Evolutionary conservation across 1,284 basidiomycete species (phyloP), one percentile per base, ranked within the genome.

Genomic region (Papiliotrema laurentii): DNA sequence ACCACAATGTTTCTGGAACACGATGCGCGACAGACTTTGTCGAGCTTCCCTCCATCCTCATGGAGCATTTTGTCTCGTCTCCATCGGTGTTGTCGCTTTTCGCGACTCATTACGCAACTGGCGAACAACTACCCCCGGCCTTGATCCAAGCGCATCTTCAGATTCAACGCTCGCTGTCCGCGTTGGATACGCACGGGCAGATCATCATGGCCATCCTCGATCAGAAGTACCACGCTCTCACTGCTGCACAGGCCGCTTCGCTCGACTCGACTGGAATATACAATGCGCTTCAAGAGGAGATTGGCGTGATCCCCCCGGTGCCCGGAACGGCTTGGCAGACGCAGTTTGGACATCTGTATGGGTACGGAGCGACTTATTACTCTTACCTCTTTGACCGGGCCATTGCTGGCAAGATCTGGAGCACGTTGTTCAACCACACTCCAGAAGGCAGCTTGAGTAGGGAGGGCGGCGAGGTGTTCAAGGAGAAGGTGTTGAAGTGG

Each of bases 11-110:
- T 1, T 86, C 91, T 0, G 96, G 96, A 4, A 98, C 94, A 2
- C 87, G 96, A n/a, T 97, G 93, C 68, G 89, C 96, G 0, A 98
- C 94, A 0, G 94, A 98, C 71, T 97, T 98, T 68, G 94, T 97
- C 59, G 94, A 98, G 69, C 78, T 98, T 2, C 96, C 94, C 0
- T 97, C 93, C 10, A 96, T 98, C 61, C 82, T 98, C 21, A 98
- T 98, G 96, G 96, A 98, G 71, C 90, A 93, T 68, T 80, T 98
- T 76, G 81, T 96, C 33, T 85, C 81, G 36, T 92, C 92, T 0
- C 83, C 89, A 0, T 73, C 77, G 7, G 90, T 97, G 16, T 81
- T 97, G 14, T 80, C 83, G 7, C 80, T 96, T 14, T 90, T 97
- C 30, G 77, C 79, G 4, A 69, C 68, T n/a, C 79, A 81, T 60